phyloP scores from a whole-genome alignment of 176 grass and related monocot genomes.

The Cocos nucifera region DNA sequence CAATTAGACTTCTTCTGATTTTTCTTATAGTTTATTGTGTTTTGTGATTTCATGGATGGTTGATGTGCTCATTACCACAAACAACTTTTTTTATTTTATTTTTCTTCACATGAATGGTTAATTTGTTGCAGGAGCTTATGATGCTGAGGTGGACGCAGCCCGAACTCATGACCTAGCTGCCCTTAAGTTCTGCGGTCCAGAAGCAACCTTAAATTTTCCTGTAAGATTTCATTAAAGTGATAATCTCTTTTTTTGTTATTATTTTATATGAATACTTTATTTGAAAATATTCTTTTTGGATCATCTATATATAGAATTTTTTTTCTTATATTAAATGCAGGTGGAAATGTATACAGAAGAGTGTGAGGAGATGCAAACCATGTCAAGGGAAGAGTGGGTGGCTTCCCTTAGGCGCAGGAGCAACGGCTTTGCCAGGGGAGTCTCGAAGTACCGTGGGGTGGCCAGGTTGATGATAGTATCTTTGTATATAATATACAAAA shows the following conservation, averaged over 20 bases:
- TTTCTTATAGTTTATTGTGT: too few species aligned
- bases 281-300: too few species aligned
- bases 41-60: too few species aligned
- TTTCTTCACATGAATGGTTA: neutral
- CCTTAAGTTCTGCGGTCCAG: constrained; percentile 82
- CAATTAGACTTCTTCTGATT: too few species aligned
- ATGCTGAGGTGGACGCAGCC: constrained; percentile 69
- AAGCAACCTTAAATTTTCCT: constrained; percentile 61
- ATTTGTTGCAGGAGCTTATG: constrained; percentile 65
- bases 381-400: constrained; percentile 67
- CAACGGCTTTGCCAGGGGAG: constrained; percentile 87
- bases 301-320: too few species aligned
- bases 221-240: constrained; percentile 22
- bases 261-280: neutral
- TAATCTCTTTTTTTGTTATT: neutral
- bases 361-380: constrained; percentile 54
- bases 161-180: constrained; percentile 78
- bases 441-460: constrained; percentile 94
- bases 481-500: too few species aligned
- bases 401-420: constrained; percentile 81
- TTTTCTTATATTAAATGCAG: constrained; percentile 21
- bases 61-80: too few species aligned
- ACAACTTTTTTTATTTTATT: neutral
- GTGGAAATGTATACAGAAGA: constrained; percentile 53
- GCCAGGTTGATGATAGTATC: constrained; percentile 41